Evolutionary conservation across 495 filamentous ascomycete species (phyloP).

Genomic region (Apiosordaria backusii): DNA sequence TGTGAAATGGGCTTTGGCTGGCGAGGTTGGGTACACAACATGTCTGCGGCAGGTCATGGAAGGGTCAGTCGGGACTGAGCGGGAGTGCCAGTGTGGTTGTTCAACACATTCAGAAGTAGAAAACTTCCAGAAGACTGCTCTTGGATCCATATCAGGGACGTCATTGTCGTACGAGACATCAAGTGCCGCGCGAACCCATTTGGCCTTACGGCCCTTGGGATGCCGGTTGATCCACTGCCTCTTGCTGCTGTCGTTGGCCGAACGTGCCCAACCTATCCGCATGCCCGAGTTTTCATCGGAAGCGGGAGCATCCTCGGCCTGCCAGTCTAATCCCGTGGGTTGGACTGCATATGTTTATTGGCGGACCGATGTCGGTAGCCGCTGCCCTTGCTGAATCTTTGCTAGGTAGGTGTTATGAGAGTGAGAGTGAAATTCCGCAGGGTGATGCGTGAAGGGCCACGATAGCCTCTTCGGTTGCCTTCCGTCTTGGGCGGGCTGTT

Average conservation of each 20-base stretch:
- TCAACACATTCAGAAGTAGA: constrained; percentile 9
- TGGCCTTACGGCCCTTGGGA: neutral
- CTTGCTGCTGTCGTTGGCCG: neutral
- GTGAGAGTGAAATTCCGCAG: neutral
- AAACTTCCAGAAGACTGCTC: constrained; percentile 20
- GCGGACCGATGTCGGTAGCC: constrained; percentile 12
- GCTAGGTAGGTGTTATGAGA: neutral
- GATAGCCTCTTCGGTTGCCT: neutral
- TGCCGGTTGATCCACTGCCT: neutral
- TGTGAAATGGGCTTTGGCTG: neutral
- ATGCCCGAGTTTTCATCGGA: constrained; percentile 3
- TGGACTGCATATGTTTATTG: constrained; percentile 4
- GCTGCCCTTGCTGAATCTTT: constrained; percentile 1
- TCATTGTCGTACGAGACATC: constrained; percentile 10
- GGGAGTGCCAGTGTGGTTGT: neutral
- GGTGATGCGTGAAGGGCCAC: neutral
- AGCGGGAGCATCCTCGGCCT: constrained; percentile 1
- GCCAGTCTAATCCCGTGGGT: neutral
- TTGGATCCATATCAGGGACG: constrained; percentile 15
- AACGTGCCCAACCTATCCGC: neutral
- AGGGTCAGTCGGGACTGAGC: neutral
- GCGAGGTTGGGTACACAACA: neutral
- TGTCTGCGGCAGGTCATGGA: neutral
- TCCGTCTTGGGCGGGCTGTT: neutral
- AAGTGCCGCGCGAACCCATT: neutral